A percentile compares a stretch with the other conserved stretches of the same genome.
phyloP scores from a whole-genome alignment of 164 flowering plant genomes.

The Liriodendron chinense region DNA sequence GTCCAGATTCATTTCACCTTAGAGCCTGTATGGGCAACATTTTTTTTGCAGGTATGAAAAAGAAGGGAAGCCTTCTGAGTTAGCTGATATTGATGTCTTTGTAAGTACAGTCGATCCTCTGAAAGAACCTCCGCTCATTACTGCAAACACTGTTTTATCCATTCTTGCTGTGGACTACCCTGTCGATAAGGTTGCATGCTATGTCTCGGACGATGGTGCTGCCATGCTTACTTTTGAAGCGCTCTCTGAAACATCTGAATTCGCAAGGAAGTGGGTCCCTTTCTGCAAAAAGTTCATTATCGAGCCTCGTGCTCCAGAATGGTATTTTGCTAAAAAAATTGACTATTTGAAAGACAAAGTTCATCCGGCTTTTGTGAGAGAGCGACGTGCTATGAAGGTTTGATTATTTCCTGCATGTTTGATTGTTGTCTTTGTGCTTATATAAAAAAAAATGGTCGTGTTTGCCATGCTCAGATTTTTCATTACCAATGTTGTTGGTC shows the following conservation, averaged over 20 bases:
- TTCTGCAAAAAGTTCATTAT: constrained; percentile 81
- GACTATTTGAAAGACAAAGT: constrained; percentile 91
- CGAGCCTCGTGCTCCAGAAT: constrained; percentile 96
- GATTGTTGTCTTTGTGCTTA: background rate
- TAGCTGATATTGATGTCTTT: constrained; percentile 93
- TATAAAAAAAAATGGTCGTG: background rate
- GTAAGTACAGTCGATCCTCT: constrained; percentile 97
- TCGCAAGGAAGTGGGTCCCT: constrained; percentile 94
- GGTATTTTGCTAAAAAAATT: constrained; percentile 80
- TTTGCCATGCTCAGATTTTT: background rate
- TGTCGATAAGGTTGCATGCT: constrained; percentile 95
- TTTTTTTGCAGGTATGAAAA: constrained; percentile 65
- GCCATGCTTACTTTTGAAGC: constrained; percentile 95
- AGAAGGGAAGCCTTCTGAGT: constrained; percentile 88
- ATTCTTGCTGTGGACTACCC: constrained; percentile 96
- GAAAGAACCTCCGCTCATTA: constrained; percentile 94
- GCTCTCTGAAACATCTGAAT: constrained; percentile 83
- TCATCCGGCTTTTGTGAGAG: constrained; percentile 85
- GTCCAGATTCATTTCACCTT: background rate
- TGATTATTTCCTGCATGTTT: background rate
- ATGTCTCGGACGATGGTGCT: constrained; percentile 96
- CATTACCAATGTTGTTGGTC: background rate
- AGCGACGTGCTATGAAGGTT: constrained; percentile 95
- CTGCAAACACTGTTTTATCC: constrained; percentile 91
- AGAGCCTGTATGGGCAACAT: background rate